phyloP scores from a whole-genome alignment of 495 filamentous ascomycete species.

The Aspergillus coremiiformis region DNA sequence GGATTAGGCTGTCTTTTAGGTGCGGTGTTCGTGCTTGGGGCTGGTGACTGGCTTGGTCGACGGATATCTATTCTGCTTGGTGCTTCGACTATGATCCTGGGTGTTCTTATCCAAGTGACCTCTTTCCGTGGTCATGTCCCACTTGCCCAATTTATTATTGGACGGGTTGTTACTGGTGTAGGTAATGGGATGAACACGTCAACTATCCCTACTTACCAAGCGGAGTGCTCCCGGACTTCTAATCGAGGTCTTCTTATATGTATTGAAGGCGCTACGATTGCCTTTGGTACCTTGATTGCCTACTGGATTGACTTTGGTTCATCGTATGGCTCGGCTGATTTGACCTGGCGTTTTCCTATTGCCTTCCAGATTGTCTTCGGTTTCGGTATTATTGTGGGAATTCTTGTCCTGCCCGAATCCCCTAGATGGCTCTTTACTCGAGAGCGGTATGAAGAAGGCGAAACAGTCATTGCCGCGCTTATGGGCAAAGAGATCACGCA shows the following conservation, averaged over 20 bases:
- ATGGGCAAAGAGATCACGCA: too few relatives aligned
- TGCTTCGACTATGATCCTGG: slow-evolving; percentile 62
- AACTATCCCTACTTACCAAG: slow-evolving; percentile 72
- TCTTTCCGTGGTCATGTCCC: slow-evolving; percentile 33
- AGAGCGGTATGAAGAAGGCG: slow-evolving; percentile 49
- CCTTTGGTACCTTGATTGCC: slow-evolving; percentile 67
- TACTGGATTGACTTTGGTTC: slow-evolving; percentile 82
- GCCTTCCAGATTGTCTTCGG: slow-evolving; percentile 74
- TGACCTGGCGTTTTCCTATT: slow-evolving; percentile 61
- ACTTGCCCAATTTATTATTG: slow-evolving; percentile 64
- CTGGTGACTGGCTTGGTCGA: slow-evolving; percentile 62
- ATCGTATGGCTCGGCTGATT: slow-evolving; percentile 41
- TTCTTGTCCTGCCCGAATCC: slow-evolving; percentile 62
- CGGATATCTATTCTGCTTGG: slow-evolving; percentile 53
- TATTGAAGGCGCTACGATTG: slow-evolving; percentile 71
- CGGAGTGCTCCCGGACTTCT: slow-evolving; percentile 59
- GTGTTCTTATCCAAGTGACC: slow-evolving; percentile 61
- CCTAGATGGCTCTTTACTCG: slow-evolving; percentile 67
- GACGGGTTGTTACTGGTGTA: slow-evolving; percentile 62
- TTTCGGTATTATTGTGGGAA: slow-evolving; percentile 49
- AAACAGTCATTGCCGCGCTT: too few relatives aligned
- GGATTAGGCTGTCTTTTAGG: slow-evolving; percentile 69
- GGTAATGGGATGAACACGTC: slow-evolving; percentile 71
- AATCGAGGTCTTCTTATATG: slow-evolving; percentile 76
- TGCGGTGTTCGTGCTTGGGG: slow-evolving; percentile 60